Evolutionary conservation across 108 stramenopile species (phyloP), one percentile per base, ranked within the genome.

Genomic region (Cyclostephanos tholiformis): DNA sequence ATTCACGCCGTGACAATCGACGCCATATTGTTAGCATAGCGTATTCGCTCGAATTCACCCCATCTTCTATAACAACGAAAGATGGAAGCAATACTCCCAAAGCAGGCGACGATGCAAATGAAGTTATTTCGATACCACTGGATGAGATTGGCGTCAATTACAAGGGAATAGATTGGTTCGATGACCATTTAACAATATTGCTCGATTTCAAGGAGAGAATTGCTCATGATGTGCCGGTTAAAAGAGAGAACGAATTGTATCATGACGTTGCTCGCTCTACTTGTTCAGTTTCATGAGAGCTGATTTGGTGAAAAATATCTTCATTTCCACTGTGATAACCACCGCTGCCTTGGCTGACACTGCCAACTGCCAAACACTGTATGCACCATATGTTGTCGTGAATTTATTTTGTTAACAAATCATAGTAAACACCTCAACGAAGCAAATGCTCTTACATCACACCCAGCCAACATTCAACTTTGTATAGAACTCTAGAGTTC

Each of bases 81-180:
- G 79, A 74, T 72, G 74, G 70, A 56, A 55, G 32, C 19, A 41
- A 36, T 55, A 51, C 59, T 17, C 91, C 91, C 6, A 69, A 82
- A 36, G 90, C 90, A 16, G 94, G 91, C 16, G 94, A 95, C 71
- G 94, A 95, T 86, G 94, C 89, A 32, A 89, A 87, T 49, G 88
- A 89, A 66, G 89, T 93, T 13, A 66, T 84, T 22, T 63, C 71
- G 48, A 77, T 95, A 49, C 72, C 67, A 25, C 38, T 87, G 51
- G 75, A 79, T 19, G 91, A 92, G 51, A 76, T 95, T 63, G 90
- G 84, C 29, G 58, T 66, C 19, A 76, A 73, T 19, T 76, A 77
- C 50, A 70, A 71, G 36, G 79, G 79, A 27, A 65, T 76, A 22
- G 82, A 82, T 69, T 87, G 73, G 68, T 87, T 75, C 74, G 81